These are phyloP conservation scores for Botrytis hyacinthi DNA, from an alignment of 2,329 filamentous ascomycete species.

Conservation along the genomic window DNA sequence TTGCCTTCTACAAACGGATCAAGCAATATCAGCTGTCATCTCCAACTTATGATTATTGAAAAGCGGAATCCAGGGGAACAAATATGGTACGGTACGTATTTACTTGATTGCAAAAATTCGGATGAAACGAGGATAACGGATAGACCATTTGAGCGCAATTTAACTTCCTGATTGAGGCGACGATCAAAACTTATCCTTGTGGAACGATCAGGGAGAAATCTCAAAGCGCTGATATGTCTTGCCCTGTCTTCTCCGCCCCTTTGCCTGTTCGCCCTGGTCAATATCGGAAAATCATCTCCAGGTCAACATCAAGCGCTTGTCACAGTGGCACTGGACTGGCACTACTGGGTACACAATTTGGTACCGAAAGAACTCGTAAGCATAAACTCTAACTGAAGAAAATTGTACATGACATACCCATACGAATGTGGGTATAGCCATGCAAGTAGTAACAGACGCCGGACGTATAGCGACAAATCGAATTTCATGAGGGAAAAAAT, in stretches of 20 bases:
- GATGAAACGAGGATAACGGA: constrained; percentile 10
- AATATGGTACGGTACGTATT: not conserved
- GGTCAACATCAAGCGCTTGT: constrained; percentile 11
- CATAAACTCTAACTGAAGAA: constrained; percentile 4
- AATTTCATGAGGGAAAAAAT: not conserved
- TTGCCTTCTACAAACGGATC: not conserved
- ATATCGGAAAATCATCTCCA: not conserved
- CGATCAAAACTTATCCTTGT: constrained; percentile 17
- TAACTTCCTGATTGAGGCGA: constrained; percentile 15
- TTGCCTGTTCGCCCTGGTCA: not conserved
- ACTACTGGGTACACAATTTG: not conserved
- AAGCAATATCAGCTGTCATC: constrained; percentile 1
- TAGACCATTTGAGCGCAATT: not conserved
- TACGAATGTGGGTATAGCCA: not conserved
- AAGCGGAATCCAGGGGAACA: not conserved
- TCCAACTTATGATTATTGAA: not conserved
- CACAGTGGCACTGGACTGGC: not conserved
- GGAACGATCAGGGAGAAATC: not conserved
- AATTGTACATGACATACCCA: not conserved
- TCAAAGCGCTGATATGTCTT: constrained; percentile 7
- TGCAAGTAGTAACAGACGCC: not conserved
- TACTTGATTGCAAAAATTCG: not conserved
- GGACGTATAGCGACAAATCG: not conserved
- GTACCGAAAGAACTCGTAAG: constrained; percentile 3
- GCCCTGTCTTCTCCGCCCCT: not conserved